Evolutionary conservation across 108 stramenopile genomes (phyloP).

Genomic region (Fragilariopsis cylindrus): DNA sequence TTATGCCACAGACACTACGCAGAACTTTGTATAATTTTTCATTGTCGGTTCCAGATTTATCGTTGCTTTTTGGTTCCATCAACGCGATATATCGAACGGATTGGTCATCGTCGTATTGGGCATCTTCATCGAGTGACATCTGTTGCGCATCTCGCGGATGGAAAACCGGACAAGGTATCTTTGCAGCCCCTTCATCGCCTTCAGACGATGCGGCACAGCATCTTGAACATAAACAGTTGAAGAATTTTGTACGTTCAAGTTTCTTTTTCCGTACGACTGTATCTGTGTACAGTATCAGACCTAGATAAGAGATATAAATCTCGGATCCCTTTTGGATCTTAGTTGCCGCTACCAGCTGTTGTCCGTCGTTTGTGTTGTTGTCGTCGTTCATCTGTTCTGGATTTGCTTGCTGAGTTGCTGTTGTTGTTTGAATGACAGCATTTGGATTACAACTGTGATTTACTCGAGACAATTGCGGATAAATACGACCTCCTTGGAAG

Average conservation of each 20-base stretch:
- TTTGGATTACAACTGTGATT: conserved; percentile 87
- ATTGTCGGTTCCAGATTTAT: conserved; percentile 3
- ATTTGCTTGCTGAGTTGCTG: neutral
- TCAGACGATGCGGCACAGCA: conserved; percentile 30
- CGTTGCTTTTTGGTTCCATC: neutral
- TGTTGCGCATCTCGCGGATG: conserved; percentile 55
- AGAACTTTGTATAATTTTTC: conserved; percentile 23
- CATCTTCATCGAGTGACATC: conserved; percentile 75
- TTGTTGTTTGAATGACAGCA: conserved; percentile 50
- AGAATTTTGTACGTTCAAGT: conserved; percentile 64
- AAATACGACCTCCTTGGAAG: conserved; percentile 80
- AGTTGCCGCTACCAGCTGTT: conserved; percentile 57
- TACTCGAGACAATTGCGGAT: conserved; percentile 54
- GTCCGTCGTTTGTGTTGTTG: conserved; percentile 13
- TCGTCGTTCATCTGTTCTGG: neutral
- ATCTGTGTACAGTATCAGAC: conserved; percentile 65
- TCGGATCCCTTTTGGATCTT: conserved; percentile 62
- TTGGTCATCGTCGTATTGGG: conserved; percentile 77
- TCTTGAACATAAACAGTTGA: conserved; percentile 68
- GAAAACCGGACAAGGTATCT: conserved; percentile 67
- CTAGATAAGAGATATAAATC: conserved; percentile 80
- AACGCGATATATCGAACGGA: conserved; percentile 51
- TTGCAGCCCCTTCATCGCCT: conserved; percentile 51
- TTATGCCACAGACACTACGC: conserved; percentile 37
- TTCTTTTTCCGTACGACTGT: conserved; percentile 44